Evolutionary conservation across 1,139 yeast species (phyloP).

Genomic region (Candida sojae): DNA sequence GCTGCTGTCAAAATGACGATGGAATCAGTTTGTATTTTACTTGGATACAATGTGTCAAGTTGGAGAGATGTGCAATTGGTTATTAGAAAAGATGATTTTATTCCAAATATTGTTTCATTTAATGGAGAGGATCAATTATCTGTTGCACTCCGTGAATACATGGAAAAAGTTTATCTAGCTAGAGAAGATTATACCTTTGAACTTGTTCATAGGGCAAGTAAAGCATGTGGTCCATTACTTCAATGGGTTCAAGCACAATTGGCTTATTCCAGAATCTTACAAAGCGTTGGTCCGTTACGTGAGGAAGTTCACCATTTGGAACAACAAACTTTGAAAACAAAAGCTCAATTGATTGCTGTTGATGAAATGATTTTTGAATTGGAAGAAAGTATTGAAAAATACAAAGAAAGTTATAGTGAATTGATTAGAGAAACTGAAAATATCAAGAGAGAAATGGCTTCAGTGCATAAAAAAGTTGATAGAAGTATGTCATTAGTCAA

Average conservation of each 20-base stretch:
- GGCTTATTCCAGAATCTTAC: conserved; percentile 65
- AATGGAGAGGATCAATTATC: conserved; percentile 64
- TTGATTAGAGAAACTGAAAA: conserved; percentile 78
- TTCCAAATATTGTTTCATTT: conserved; percentile 76
- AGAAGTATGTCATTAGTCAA: conserved; percentile 67
- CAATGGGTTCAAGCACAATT: conserved; percentile 93
- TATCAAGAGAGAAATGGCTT: conserved; percentile 68
- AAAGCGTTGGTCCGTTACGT: conserved; percentile 73
- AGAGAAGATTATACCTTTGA: conserved; percentile 70
- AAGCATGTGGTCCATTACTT: conserved; percentile 91
- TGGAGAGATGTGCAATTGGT: conserved; percentile 90
- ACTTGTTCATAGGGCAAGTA: conserved; percentile 83
- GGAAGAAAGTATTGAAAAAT: conserved; percentile 64
- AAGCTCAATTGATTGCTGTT: conserved; percentile 71
- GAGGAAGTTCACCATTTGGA: conserved; percentile 67
- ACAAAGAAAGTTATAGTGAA: conserved; percentile 68
- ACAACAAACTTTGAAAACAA: conserved; percentile 58
- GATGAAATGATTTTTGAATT: conserved; percentile 80
- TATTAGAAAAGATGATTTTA: conserved; percentile 84
- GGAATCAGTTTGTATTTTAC: conserved; percentile 82
- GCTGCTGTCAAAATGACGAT: conserved; percentile 80
- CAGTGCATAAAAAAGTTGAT: conserved; percentile 60
- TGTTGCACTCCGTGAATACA: conserved; percentile 48
- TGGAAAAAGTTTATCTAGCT: conserved; percentile 63
- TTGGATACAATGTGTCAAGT: conserved; percentile 66